Conservation (phyloP, 2,329 filamentous ascomycete genomes). For the Pyrenochaeta sp. region DNA sequence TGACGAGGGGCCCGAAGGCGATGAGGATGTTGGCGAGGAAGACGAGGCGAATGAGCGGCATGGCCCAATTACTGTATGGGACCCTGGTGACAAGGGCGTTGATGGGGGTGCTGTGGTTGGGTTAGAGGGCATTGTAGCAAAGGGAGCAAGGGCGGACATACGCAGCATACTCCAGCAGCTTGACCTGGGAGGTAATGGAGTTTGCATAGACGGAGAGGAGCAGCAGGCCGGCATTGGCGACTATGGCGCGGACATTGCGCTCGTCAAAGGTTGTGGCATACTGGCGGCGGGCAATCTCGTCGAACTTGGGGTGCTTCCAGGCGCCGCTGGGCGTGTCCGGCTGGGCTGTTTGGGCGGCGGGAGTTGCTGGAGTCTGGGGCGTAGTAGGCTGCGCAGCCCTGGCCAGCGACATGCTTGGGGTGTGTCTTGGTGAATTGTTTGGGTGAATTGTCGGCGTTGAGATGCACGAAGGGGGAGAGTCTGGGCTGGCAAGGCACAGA, state of each 20-base stretch:
- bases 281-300: constrained; percentile 85
- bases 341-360: constrained; percentile 32
- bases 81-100: constrained; percentile 45
- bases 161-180: constrained; percentile 29
- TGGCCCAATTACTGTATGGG: constrained; percentile 46
- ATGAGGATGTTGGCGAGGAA: constrained; percentile 68
- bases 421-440: constrained; percentile 6
- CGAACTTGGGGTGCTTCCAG: constrained; percentile 88
- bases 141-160: constrained; percentile 16
- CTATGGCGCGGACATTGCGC: constrained; percentile 73
- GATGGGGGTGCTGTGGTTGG: constrained; percentile 42
- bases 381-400: constrained; percentile 25
- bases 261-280: constrained; percentile 80
- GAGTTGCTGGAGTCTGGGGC: constrained; percentile 32
- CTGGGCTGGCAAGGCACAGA: background rate
- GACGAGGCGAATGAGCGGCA: constrained; percentile 63
- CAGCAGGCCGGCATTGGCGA: constrained; percentile 70
- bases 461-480: background rate
- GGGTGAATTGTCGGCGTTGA: constrained; percentile 17
- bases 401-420: constrained; percentile 25
- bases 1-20: constrained; percentile 75
- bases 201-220: constrained; percentile 54
- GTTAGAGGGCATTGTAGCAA: no score
- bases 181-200: constrained; percentile 25
- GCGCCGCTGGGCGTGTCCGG: constrained; percentile 66